Base-by-base conservation (phyloP, 2,329 filamentous ascomycete genomes). In the Sclerotiophoma versabilis region DNA sequence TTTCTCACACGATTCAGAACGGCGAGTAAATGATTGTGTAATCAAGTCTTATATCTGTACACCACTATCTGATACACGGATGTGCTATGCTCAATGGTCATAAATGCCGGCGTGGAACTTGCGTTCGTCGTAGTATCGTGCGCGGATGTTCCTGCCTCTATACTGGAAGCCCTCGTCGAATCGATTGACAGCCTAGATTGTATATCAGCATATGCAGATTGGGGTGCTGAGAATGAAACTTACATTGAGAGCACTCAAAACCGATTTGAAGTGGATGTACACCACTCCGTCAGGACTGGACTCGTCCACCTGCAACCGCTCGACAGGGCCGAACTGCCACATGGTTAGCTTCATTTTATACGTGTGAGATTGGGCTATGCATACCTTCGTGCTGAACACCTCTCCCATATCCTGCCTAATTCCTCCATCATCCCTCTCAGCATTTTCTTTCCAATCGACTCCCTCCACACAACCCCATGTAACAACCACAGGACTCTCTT, bases 401-500 rank as follows among this genome's bases (percentile, higher is more conserved):
- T 97, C 91, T 6, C 95, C 95, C 75, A 99, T 97, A 73, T 97
- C 93, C 77, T 98, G 93, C 64, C 93, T 88, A 44, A 99, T 78
- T 48, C 83, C 82, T 27, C 85, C 82, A 15, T 79, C 76, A 11
- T 81, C 77, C 54, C 87, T 84, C 20, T 66, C 59, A 42, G 96
- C 85, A 74, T 97, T 93, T n/a, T 81, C 82, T 52, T 88, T 84
- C 37, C 96, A 77, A 70, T 96, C 83, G 81, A 98, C 87, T 5
- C 89, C 90, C 58, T 95, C 87, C 1, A 98, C 83, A 90, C 98
- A 97, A 43, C 91, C 88, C 47, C 84, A 83, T 15, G 97, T 78
- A 38, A 96, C 87, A 44, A 98, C 84, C 15, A 98, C 93, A 59
- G 90, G 85, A 55, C 88, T 92, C 84, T 93, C 92, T 49, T 81